These are phyloP conservation scores for Neolentinus lepideus DNA, from an alignment of 1,284 basidiomycete genomes.

Conservation along the genomic window DNA sequence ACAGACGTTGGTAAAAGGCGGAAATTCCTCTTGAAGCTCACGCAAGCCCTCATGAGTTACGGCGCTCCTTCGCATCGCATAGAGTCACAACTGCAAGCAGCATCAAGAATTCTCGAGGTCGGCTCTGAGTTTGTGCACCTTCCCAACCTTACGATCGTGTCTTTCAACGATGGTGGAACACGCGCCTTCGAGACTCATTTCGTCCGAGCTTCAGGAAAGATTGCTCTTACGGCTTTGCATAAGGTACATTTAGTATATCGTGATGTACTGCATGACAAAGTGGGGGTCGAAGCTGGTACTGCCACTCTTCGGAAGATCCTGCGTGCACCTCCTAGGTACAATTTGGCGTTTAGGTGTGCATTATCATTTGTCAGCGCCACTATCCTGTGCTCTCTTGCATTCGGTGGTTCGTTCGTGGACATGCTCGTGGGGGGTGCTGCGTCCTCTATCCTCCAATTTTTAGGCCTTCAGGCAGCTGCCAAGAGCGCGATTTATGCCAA, in stretches of 20 bases:
- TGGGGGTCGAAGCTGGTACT: constrained; percentile 60
- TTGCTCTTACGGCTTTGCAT: constrained; percentile 69
- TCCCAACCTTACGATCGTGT: constrained; percentile 73
- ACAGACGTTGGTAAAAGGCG: constrained; percentile 60
- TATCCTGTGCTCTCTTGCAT: constrained; percentile 74
- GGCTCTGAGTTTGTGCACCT: constrained; percentile 76
- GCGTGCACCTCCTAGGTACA: constrained; percentile 54
- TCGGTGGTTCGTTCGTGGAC: constrained; percentile 77
- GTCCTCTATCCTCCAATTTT: constrained; percentile 64
- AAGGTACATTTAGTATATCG: constrained; percentile 71
- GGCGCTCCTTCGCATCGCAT: constrained; percentile 86
- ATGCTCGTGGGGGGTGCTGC: constrained; percentile 74
- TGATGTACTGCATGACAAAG: constrained; percentile 70
- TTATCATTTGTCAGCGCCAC: constrained; percentile 71
- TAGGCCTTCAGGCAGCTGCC: constrained; percentile 70
- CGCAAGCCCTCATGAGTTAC: constrained; percentile 74
- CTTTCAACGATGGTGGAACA: constrained; percentile 59
- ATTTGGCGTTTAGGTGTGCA: constrained; percentile 52
- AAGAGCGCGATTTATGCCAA: constrained; percentile 83
- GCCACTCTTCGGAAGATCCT: constrained; percentile 54
- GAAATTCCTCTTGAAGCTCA: constrained; percentile 74
- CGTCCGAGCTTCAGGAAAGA: constrained; percentile 65
- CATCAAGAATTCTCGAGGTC: constrained; percentile 46
- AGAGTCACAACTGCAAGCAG: constrained; percentile 66
- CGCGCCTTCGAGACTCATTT: constrained; percentile 68